Base-by-base conservation (phyloP, 2,329 filamentous ascomycete genomes). In the Aspergillus eucalypticola region DNA sequence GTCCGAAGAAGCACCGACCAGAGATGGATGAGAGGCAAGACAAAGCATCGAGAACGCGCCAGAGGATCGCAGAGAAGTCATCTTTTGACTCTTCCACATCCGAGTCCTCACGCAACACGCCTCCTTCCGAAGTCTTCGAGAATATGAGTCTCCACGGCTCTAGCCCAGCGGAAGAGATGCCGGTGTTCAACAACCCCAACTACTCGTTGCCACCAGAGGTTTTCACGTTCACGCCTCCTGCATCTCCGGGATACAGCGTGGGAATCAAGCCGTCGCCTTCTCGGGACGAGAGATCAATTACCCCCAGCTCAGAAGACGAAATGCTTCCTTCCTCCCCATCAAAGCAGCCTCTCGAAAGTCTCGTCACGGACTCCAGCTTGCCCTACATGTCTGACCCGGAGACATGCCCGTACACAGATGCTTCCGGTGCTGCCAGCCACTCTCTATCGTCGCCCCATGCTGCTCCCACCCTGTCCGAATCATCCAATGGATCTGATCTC, bases 1-100 rank as follows among this genome's bases (percentile, higher is more conserved):
- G 86, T 46, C 86, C 86, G 19, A 85, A 84, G 77, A 89, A 88
- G 76, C 79, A 82, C 60, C 78, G 85, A 29, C 86, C 85, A 8
- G 84, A 86, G 58, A 79, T 84, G 73, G 85, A 86, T 41, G 79
- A 84, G 46, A 79, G 85, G 56, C 75, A 82, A 23, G 80, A 83
- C 13, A 88, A 88, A 67, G 82, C 85, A 38, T 79, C 73, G 55
- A 79, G 80, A 66, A 84, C 84, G 44, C 79, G 85, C 35, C 74
- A 79, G 65, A 76, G 70, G 42, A 71, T 72, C 8, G 70, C 73
- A 17, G 72, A 74, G 35, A 77, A 73, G 58, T 61, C 67, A 8
- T 70, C 75, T 39, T 71, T 74, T 13, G 69, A 75, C 11, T 78
- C 71, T 11, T 66, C 74, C 29, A 69, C 68, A 60, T 75, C 74